Conservation (phyloP, 805 yeast genomes). For the Pichia nanzhaoensis region DNA sequence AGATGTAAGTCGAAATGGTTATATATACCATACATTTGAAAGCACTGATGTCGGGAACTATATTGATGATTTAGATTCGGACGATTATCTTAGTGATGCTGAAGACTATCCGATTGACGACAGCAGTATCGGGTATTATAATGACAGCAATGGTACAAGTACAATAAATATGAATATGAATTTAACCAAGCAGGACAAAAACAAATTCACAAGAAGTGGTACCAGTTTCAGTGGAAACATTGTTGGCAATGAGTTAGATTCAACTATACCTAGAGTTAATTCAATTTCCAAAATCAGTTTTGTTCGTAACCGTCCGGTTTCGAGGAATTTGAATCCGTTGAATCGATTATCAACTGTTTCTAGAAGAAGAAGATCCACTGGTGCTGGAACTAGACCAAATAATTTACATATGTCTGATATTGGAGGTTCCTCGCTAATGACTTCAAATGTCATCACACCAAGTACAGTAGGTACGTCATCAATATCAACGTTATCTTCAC, state of each 20-base stretch:
- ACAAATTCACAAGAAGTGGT: neutral
- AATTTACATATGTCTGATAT: neutral
- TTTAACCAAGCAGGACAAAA: too few relatives aligned
- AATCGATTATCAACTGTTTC: neutral
- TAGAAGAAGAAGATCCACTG: neutral
- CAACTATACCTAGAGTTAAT: constrained; percentile 1
- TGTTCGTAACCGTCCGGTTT: constrained; percentile 4
- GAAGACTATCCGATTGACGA: constrained; percentile 19
- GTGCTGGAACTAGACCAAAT: neutral
- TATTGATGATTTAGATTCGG: constrained; percentile 24
- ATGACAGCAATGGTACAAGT: constrained; percentile 1
- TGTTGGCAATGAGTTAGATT: neutral
- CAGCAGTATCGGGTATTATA: constrained; percentile 11
- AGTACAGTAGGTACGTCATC: too few relatives aligned
- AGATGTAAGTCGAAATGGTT: neutral
- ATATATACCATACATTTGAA: constrained; percentile 9
- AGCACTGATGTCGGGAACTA: constrained; percentile 5
- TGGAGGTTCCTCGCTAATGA: neutral
- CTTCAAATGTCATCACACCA: neutral
- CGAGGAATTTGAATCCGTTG: constrained; percentile 1
- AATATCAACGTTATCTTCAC: too few relatives aligned
- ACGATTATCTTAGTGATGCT: constrained; percentile 24
- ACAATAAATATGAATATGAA: too few relatives aligned
- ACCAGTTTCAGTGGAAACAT: neutral
- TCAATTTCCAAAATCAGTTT: constrained; percentile 19